These are phyloP conservation scores for Sphaceloma murrayae DNA, from an alignment of 2,329 filamentous ascomycete genomes.

Conservation along the genomic window DNA sequence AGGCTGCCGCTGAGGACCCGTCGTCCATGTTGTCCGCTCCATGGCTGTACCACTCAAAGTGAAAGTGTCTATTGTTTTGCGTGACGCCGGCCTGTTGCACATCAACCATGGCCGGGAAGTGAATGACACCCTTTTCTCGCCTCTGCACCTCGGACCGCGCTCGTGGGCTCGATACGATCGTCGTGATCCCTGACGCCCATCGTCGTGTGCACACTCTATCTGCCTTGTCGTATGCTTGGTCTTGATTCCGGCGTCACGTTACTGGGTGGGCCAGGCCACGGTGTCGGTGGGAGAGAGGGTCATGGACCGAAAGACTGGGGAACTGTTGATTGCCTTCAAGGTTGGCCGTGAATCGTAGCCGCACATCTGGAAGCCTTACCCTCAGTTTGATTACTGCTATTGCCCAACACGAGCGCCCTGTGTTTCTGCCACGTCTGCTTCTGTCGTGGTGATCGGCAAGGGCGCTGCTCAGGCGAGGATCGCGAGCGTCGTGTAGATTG, in stretches of 20 bases:
- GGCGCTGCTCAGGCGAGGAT: too few relatives aligned
- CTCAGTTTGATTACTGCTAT: constrained; percentile 5
- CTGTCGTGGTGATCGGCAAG: constrained; percentile 11
- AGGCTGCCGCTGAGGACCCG: too few relatives aligned
- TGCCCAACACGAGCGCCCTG: constrained; percentile 11
- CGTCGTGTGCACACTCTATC: background rate
- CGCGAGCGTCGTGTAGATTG: too few relatives aligned
- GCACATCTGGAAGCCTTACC: too few relatives aligned
- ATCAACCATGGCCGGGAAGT: background rate
- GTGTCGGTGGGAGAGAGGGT: too few relatives aligned
- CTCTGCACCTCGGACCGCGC: constrained; percentile 9
- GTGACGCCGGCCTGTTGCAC: background rate
- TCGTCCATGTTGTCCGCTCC: too few relatives aligned
- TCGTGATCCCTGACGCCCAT: constrained; percentile 8
- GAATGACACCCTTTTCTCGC: background rate
- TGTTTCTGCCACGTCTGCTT: constrained; percentile 5
- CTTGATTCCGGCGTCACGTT: too few relatives aligned
- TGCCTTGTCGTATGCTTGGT: background rate
- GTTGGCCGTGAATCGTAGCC: background rate
- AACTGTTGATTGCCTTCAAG: too few relatives aligned
- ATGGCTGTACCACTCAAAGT: constrained; percentile 11
- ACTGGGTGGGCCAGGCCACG: too few relatives aligned
- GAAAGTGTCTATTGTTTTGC: constrained; percentile 12
- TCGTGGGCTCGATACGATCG: constrained; percentile 12
- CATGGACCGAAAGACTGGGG: too few relatives aligned